Base-by-base conservation (phyloP, 2,329 filamentous ascomycete genomes). In the Dryadomyces quercivorus region DNA sequence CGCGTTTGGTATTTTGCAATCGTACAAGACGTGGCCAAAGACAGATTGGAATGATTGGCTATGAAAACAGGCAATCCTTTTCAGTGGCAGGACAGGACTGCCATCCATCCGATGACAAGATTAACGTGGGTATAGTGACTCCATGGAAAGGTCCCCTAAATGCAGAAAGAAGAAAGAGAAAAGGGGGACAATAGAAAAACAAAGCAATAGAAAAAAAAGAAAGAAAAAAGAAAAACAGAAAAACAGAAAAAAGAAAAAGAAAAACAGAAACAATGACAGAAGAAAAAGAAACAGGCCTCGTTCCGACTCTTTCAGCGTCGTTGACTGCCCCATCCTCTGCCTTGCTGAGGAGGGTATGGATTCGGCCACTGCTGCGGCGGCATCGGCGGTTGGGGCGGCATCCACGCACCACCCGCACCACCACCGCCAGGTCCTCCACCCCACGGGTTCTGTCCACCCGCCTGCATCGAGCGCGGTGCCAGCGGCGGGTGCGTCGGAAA, bases 351-450 rank as follows among this genome's bases (percentile, higher is more conserved):
- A 18, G 49, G 34, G 15, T 50, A 50, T 13, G 44, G 20, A 16
- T 18, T 18, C 15, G 58, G 52, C 5, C 16, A 36, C 16, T 50
- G 51, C 18, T 56, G 52, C 13, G 51, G 56, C 5, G 55, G 50
- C 1, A 44, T 22, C 6, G 31, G 57, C 10, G 45, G 50, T 13
- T 51, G 46, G 7, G 21, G 50, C 12, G 48, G 48, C 10, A 42
- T 48, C 46, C 26, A 48, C 15, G 50, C 40, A 16, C 26, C 26
- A 31, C 26, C 26, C 4, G 4, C 8, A 8, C 26, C 26, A 31
- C 26, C 26, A 31, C 26, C 26, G 8, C 26, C 26, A 31, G 4
- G 26, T 8, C 26, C 26, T 31, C 26, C 26, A 31, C 26, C 26
- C 26, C 26, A 31, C 26, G 26, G 26, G 4, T 31, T 4, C 26